Evolutionary conservation across 371 early-diverging fungal genomes (phyloP).

Genomic region (Mortierella sp.): DNA sequence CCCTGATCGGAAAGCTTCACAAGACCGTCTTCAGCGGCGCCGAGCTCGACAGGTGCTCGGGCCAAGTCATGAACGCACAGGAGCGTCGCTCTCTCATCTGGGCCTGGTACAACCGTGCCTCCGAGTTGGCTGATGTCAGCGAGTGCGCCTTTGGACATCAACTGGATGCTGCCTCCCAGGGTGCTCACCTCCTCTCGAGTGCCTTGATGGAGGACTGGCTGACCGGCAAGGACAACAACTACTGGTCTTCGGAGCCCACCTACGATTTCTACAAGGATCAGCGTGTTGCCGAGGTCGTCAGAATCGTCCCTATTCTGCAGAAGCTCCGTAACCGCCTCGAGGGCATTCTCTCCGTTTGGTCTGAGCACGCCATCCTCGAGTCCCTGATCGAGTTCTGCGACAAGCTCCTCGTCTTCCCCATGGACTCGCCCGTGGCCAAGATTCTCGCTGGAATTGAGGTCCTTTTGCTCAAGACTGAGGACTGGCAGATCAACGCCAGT

Average conservation of each 20-base stretch:
- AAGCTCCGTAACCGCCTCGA: constrained; percentile 75
- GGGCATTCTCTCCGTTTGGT: constrained; percentile 84
- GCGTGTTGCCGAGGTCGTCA: constrained; percentile 80
- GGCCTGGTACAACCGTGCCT: constrained; percentile 51
- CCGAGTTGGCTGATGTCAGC: constrained; percentile 52
- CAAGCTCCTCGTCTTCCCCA: constrained; percentile 82
- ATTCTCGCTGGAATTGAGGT: constrained; percentile 92
- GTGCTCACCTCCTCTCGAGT: constrained; percentile 54
- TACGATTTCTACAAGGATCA: constrained; percentile 94
- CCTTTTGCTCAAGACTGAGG: constrained; percentile 89
- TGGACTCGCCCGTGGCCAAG: constrained; percentile 90
- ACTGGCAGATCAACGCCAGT: constrained; percentile 96
- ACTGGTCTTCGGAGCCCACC: constrained; percentile 62
- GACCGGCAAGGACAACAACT: constrained; percentile 51
- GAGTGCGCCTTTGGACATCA: constrained; percentile 56
- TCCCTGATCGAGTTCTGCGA: constrained; percentile 78
- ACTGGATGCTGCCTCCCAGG: constrained; percentile 50
- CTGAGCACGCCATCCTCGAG: constrained; percentile 91
- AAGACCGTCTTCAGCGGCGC: constrained; percentile 35
- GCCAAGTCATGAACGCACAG: constrained; percentile 28
- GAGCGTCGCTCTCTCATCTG: constrained; percentile 46
- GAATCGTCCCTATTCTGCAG: constrained; percentile 73
- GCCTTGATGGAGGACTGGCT: constrained; percentile 61
- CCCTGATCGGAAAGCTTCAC: constrained; percentile 64
- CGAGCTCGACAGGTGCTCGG: constrained; percentile 40